Percentiles rank a stretch among this genome's conserved stretches.
Conservation (phyloP, 2,329 filamentous ascomycete species). For the Byssoonygena ceratinophila region DNA sequence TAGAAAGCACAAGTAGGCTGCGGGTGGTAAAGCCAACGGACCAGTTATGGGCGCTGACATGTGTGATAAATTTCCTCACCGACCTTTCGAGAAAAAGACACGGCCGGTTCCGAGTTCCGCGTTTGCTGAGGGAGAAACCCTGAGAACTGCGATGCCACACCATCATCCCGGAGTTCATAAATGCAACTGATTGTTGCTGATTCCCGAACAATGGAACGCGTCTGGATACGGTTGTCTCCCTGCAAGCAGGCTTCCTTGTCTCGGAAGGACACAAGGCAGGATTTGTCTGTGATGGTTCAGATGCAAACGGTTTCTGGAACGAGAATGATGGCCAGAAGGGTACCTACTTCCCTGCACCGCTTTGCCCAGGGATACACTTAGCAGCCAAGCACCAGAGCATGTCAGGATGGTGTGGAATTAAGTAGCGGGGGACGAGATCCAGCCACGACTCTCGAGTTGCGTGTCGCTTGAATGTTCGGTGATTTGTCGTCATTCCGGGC, state of each 20-base stretch:
- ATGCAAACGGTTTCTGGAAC: background rate
- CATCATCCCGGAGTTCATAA: background rate
- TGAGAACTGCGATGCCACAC: background rate
- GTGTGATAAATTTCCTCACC: slow-evolving; percentile 1
- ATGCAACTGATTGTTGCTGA: background rate
- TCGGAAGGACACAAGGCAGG: background rate
- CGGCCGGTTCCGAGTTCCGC: slow-evolving; percentile 1
- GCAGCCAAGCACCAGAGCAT: slow-evolving; percentile 7
- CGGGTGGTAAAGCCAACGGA: background rate
- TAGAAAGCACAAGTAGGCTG: background rate
- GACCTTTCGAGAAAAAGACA: slow-evolving; percentile 1
- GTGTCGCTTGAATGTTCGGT: slow-evolving; percentile 11
- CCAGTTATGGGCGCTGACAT: background rate
- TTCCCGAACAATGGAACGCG: slow-evolving; percentile 1
- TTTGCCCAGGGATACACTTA: slow-evolving; percentile 2
- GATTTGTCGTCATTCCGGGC: slow-evolving; percentile 16
- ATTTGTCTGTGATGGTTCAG: slow-evolving; percentile 2
- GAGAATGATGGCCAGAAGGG: background rate
- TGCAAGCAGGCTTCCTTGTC: slow-evolving; percentile 3
- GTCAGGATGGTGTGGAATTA: slow-evolving; percentile 7
- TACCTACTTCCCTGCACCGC: slow-evolving; percentile 6
- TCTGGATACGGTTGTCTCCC: background rate
- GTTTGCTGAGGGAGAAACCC: background rate
- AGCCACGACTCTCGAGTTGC: slow-evolving; percentile 21
- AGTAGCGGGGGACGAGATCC: slow-evolving; percentile 10